Conservation (phyloP, 495 filamentous ascomycete genomes). For the Thozetella sp. region DNA sequence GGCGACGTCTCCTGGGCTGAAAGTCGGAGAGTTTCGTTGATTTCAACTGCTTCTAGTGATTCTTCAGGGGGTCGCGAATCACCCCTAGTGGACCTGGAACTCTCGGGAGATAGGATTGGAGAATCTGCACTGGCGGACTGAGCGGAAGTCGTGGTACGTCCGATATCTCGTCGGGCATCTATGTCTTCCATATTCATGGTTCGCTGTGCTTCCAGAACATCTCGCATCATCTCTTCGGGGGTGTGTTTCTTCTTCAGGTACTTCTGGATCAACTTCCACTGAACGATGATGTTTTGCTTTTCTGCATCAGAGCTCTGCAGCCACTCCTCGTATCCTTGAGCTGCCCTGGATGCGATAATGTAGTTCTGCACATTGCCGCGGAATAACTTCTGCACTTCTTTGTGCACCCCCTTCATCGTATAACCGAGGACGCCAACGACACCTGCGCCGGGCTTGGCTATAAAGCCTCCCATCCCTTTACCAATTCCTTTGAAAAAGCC, state of each 20-base stretch:
- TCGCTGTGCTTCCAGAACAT: no score
- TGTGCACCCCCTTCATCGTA: conserved; percentile 73
- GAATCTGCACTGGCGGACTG: no score
- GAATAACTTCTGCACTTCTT: conserved; percentile 66
- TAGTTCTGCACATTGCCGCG: conserved; percentile 67
- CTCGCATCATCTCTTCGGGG: no score
- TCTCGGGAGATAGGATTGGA: no score
- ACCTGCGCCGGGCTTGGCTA: conserved; percentile 69
- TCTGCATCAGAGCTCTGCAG: conserved; percentile 40
- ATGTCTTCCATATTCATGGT: no score
- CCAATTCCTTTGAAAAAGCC: conserved; percentile 77
- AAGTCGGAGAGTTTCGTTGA: conserved; percentile 67
- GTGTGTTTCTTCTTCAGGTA: conserved; percentile 58
- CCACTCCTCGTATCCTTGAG: conserved; percentile 72
- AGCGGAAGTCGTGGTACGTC: no score
- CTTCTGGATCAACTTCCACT: conserved; percentile 56
- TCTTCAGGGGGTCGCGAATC: no score
- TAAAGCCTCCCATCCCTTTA: conserved; percentile 73
- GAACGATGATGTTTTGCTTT: conserved; percentile 60
- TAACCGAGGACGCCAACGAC: conserved; percentile 74
- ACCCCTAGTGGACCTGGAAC: no score
- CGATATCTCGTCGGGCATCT: no score
- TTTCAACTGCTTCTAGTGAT: conserved; percentile 50
- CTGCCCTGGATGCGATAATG: conserved; percentile 69
- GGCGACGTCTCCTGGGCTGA: conserved; percentile 70